A percentile compares a stretch with the other conserved stretches of the same genome.
phyloP scores from a whole-genome alignment of 257 asterid species.

The Solanum paucissectum region DNA sequence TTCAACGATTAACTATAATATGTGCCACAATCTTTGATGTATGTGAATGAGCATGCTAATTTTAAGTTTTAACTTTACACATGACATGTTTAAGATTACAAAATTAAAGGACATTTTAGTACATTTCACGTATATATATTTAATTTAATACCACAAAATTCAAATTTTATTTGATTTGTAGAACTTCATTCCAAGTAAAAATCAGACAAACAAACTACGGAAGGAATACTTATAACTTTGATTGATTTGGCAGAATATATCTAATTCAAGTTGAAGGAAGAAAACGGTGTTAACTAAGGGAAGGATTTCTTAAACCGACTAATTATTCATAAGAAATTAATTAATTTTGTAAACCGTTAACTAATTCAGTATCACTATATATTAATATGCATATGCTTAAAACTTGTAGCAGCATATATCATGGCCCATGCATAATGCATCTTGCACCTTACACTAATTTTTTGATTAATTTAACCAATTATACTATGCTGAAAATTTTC shows the following conservation, averaged over 20 bases:
- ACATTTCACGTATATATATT: neutral
- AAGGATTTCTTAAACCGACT: neutral
- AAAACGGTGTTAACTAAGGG: neutral
- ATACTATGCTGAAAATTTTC: neutral
- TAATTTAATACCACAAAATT: neutral
- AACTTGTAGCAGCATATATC: neutral
- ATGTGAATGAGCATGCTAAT: neutral
- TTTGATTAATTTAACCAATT: neutral
- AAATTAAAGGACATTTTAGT: neutral
- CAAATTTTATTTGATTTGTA: neutral
- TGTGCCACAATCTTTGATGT: neutral
- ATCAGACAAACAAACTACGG: neutral
- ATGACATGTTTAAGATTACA: too few species aligned
- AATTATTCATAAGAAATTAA: neutral
- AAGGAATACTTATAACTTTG: neutral
- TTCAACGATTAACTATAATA: too few species aligned
- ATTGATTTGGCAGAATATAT: neutral
- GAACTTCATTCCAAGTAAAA: neutral
- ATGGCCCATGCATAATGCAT: neutral
- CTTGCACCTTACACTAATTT: neutral
- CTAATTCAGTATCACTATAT: neutral
- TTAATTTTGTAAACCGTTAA: neutral
- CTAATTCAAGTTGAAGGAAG: neutral
- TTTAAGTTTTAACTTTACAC: neutral
- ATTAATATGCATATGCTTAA: neutral